These are phyloP conservation scores for Pisolithus microcarpus DNA, from an alignment of 768 basidiomycete genomes.

Conservation along the genomic window DNA sequence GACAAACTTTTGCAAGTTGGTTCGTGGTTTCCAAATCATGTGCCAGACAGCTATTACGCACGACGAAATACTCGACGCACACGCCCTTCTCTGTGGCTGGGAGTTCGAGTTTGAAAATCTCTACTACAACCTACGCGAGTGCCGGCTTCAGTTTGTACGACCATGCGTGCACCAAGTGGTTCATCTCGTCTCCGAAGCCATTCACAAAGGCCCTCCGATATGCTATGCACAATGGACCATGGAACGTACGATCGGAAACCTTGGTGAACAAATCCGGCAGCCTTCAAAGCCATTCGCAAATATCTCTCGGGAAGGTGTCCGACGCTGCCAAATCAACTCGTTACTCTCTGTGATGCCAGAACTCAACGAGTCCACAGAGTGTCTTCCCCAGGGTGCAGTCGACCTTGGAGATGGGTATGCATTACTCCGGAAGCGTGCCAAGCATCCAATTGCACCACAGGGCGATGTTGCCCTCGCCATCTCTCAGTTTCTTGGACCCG, in stretches of 20 bases:
- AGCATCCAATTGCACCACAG: background rate
- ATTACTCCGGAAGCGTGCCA: background rate
- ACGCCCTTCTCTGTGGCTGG: conserved; percentile 16
- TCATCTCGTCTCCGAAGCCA: conserved; percentile 16
- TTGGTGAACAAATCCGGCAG: conserved; percentile 2
- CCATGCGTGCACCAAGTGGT: conserved; percentile 22
- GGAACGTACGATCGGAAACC: too few relatives aligned
- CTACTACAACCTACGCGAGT: conserved; percentile 17
- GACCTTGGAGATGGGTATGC: background rate
- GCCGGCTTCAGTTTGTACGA: conserved; percentile 25
- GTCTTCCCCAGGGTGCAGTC: background rate
- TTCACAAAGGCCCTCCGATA: too few relatives aligned
- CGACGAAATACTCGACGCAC: conserved; percentile 10
- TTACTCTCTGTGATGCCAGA: conserved; percentile 8
- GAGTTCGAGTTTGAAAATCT: conserved; percentile 23
- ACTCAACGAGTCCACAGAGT: background rate
- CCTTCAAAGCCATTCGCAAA: conserved; percentile 22
- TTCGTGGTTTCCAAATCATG: conserved; percentile 16
- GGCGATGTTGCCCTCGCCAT: background rate
- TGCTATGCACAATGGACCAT: too few relatives aligned
- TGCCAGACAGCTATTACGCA: conserved; percentile 12
- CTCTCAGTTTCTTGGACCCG: background rate
- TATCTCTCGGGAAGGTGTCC: conserved; percentile 17
- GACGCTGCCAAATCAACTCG: conserved; percentile 12
- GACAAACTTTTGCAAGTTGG: conserved; percentile 15